phyloP scores from a whole-genome alignment of 331 rosid genomes.

The Cydonia oblonga region DNA sequence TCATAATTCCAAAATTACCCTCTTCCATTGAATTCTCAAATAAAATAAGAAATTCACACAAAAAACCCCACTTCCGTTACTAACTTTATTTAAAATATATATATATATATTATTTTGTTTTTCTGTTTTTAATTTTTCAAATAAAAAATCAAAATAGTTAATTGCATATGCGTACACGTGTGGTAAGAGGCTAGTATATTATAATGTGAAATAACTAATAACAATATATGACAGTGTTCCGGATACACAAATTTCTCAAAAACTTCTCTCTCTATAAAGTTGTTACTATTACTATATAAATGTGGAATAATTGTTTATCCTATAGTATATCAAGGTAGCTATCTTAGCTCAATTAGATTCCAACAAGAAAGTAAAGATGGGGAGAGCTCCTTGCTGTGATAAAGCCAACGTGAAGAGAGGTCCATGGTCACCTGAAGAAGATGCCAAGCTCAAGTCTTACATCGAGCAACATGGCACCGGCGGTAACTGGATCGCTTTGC shows the following conservation, averaged over 20 bases:
- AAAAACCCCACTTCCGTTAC: no score
- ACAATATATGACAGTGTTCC: no score
- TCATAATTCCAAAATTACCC: no score
- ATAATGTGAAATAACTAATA: no score
- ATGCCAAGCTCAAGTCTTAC: constrained; percentile 73
- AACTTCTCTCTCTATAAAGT: constrained; percentile 11
- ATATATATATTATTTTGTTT: no score
- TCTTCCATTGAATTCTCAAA: no score
- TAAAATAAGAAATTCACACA: no score
- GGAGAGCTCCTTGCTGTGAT: constrained; percentile 97
- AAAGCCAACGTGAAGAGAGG: constrained; percentile 96
- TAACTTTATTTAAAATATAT: no score
- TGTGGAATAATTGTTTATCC: background rate
- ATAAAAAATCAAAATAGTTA: no score
- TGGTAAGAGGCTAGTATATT: no score
- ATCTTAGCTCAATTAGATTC: background rate
- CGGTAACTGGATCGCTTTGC: constrained; percentile 93
- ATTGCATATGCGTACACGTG: no score
- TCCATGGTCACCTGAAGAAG: constrained; percentile 93
- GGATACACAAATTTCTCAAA: background rate
- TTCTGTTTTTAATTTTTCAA: no score
- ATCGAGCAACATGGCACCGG: constrained; percentile 76
- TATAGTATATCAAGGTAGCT: background rate
- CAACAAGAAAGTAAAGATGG: constrained; percentile 30
- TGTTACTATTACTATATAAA: constrained; percentile 1